These are phyloP conservation scores for Quercus engelmannii DNA, from an alignment of 306 rosid genomes.

Conservation along the genomic window DNA sequence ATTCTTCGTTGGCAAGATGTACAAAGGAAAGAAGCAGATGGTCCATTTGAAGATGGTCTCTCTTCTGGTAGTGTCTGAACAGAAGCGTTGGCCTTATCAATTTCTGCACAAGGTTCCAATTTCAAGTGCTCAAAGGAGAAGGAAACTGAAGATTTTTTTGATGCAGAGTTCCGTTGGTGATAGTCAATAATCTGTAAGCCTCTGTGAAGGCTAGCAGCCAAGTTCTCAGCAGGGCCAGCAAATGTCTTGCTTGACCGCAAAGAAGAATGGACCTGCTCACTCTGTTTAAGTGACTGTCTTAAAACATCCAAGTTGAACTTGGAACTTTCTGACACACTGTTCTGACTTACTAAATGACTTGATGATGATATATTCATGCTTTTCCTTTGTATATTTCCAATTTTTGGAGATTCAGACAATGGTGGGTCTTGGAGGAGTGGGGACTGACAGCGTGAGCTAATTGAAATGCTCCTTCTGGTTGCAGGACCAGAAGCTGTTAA, in stretches of 20 bases:
- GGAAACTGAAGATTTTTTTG: slow-evolving; percentile 64
- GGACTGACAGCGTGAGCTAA: slow-evolving; percentile 48
- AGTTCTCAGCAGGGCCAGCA: slow-evolving; percentile 74
- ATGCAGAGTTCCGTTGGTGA: slow-evolving; percentile 74
- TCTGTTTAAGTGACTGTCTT: slow-evolving; percentile 50
- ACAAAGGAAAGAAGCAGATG: slow-evolving; percentile 50
- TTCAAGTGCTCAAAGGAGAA: slow-evolving; percentile 80
- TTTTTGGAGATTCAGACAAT: slow-evolving; percentile 86
- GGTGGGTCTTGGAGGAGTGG: slow-evolving; percentile 70
- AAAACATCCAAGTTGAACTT: slow-evolving; percentile 42
- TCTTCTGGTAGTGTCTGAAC: slow-evolving; percentile 34
- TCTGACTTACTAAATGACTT: slow-evolving; percentile 51
- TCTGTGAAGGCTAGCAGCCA: slow-evolving; percentile 95
- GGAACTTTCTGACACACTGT: slow-evolving; percentile 47
- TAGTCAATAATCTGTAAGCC: slow-evolving; percentile 82
- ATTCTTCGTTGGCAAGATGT: slow-evolving; percentile 58
- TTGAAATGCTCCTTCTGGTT: slow-evolving; percentile 60
- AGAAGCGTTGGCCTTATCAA: slow-evolving; percentile 39
- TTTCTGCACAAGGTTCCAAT: slow-evolving; percentile 54
- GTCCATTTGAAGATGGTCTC: slow-evolving; percentile 34
- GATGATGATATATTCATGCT: slow-evolving; percentile 45
- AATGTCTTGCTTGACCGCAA: slow-evolving; percentile 56
- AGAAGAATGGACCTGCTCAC: slow-evolving; percentile 48
- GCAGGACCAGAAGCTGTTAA: slow-evolving; percentile 43
- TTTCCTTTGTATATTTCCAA: slow-evolving; percentile 64